Evolutionary conservation across 345 rosid genomes (phyloP).

Genomic region (Eucalyptus urophylla): DNA sequence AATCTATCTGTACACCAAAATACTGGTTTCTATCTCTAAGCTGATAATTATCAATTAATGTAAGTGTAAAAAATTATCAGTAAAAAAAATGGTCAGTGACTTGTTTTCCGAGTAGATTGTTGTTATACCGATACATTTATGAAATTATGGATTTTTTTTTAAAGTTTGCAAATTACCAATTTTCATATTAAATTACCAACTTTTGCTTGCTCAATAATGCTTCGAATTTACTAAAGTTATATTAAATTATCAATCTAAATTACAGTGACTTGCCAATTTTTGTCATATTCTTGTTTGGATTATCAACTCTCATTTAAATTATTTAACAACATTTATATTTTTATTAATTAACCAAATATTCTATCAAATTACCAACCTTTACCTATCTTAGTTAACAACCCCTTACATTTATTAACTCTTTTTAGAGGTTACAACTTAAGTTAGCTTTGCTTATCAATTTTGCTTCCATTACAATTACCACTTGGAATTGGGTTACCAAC

Average conservation of each 20-base stretch:
- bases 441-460: no score
- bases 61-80: neutral
- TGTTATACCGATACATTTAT: neutral
- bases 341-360: no score
- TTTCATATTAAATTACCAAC: neutral
- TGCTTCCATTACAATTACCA: no score
- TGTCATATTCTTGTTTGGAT: no score
- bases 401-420: no score
- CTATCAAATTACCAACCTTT: no score
- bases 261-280: no score
- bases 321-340: no score
- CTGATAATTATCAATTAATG: neutral
- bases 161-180: neutral
- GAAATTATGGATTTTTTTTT: neutral
- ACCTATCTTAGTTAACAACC: no score
- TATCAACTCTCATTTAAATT: no score
- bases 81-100: neutral
- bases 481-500: rapidly evolving
- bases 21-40: neutral
- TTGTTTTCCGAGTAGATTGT: neutral
- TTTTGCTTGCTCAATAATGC: neutral
- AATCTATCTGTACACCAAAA: neutral
- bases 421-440: no score
- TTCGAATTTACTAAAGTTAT: rapidly evolving
- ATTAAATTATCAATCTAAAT: no score